Evolutionary conservation across 257 asterid species (phyloP).

Genomic region (Datura wrightii): DNA sequence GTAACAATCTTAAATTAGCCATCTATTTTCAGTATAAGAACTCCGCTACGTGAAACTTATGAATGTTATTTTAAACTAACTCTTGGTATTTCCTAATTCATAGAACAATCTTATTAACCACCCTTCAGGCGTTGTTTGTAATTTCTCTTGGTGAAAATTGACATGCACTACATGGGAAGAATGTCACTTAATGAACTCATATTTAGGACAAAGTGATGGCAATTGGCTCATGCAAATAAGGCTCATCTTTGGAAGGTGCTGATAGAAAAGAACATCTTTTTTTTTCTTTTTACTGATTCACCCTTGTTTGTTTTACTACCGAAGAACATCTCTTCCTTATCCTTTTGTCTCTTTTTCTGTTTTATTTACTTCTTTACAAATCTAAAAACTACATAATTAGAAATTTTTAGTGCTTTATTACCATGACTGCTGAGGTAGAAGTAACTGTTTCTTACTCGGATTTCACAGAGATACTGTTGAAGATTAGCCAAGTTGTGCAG

Average conservation of each 20-base stretch:
- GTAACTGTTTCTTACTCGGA: not conserved
- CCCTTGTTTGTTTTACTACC: not conserved
- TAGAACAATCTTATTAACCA: not conserved
- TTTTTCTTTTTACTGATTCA: not conserved
- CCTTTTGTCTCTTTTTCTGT: not conserved
- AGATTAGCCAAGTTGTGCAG: constrained; percentile 14
- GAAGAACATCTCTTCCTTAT: not conserved
- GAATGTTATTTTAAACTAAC: not conserved
- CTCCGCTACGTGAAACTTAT: constrained; percentile 18
- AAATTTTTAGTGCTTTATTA: not conserved
- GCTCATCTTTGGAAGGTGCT: constrained; percentile 21
- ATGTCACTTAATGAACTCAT: constrained; percentile 1
- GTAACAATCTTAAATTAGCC: not conserved
- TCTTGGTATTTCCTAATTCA: not conserved
- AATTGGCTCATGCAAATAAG: not conserved
- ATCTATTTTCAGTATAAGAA: not conserved
- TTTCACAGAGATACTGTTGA: constrained; percentile 22
- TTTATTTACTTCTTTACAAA: not conserved
- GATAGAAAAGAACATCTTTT: not conserved
- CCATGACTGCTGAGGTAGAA: not conserved
- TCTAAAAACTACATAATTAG: not conserved
- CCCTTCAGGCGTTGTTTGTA: not conserved
- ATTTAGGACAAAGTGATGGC: constrained; percentile 12
- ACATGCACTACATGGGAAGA: not conserved
- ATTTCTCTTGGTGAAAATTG: constrained; percentile 14